phyloP scores from a whole-genome alignment of 1,284 basidiomycete genomes.

The Cystobasidium sp. region DNA sequence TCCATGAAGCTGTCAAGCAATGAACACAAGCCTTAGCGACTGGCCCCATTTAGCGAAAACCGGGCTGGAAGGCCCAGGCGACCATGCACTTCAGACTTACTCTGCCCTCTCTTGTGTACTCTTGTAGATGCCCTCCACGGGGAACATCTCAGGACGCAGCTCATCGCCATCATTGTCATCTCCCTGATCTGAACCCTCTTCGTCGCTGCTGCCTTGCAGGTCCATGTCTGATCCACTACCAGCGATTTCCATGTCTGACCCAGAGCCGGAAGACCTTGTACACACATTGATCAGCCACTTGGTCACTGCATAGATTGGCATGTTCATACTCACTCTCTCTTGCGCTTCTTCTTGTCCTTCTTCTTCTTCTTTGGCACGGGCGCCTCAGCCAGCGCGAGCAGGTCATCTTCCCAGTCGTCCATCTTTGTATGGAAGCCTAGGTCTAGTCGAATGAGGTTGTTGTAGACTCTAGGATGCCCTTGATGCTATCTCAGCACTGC shows the following conservation, averaged over 20 bases:
- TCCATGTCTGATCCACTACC: constrained; percentile 27
- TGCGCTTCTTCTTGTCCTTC: constrained; percentile 30
- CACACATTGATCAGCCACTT: not conserved
- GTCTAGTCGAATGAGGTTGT: not conserved
- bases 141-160: constrained; percentile 35
- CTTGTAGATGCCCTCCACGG: constrained; percentile 44
- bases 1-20: constrained; percentile 16
- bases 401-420: constrained; percentile 44
- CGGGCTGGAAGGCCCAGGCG: too few species aligned
- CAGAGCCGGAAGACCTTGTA: constrained; percentile 40
- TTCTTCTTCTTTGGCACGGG: constrained; percentile 35
- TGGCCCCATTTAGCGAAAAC: too few species aligned
- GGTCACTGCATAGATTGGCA: not conserved
- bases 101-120: constrained; percentile 25
- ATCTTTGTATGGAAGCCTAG: constrained; percentile 14
- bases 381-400: constrained; percentile 42
- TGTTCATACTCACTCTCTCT: constrained; percentile 26
- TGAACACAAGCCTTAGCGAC: too few species aligned
- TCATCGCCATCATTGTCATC: constrained; percentile 37
- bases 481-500: too few species aligned
- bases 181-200: constrained; percentile 4
- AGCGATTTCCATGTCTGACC: constrained; percentile 39
- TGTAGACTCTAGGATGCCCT: too few species aligned
- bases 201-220: constrained; percentile 20
- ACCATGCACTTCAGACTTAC: constrained; percentile 11